A percentile compares a stretch with the other conserved stretches of the same genome.
Conservation (phyloP, 257 asterid genomes). For the Salvia hispanica region DNA sequence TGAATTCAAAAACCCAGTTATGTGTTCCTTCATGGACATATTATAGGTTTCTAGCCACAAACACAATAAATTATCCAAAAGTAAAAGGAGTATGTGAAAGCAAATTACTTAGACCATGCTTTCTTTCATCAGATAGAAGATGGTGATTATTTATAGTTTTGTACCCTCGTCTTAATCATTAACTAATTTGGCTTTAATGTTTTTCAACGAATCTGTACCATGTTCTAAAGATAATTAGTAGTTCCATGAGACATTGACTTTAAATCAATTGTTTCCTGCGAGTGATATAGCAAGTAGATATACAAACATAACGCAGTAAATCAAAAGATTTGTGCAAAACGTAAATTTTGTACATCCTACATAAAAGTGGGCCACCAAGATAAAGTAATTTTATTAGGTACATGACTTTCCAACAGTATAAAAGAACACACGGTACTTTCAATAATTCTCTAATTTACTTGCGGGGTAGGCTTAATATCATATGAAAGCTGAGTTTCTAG, state of each 20-base stretch:
- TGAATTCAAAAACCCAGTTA: slow-evolving; percentile 10
- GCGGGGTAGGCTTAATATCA: neutral
- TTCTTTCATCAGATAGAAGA: slow-evolving; percentile 6
- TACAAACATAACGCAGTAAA: neutral
- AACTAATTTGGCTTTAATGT: slow-evolving; percentile 11
- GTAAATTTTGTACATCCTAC: neutral
- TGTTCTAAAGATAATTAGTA: neutral
- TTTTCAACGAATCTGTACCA: neutral
- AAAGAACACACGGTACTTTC: neutral
- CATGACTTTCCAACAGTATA: neutral
- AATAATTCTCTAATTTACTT: slow-evolving; percentile 2
- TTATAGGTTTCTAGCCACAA: neutral
- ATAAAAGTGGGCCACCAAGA: neutral
- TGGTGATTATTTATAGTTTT: neutral
- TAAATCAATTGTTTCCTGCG: neutral
- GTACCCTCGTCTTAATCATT: neutral
- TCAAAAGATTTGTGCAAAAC: neutral
- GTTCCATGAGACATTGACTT: too few relatives aligned
- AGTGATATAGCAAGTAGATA: neutral
- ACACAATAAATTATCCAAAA: slow-evolving; percentile 6
- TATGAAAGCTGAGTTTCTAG: neutral
- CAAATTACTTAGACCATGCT: neutral
- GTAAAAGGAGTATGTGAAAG: neutral
- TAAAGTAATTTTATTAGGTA: neutral
- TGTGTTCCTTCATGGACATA: slow-evolving; percentile 10